Conservation (phyloP, 108 stramenopile species). For the Nitzschia sp. region DNA sequence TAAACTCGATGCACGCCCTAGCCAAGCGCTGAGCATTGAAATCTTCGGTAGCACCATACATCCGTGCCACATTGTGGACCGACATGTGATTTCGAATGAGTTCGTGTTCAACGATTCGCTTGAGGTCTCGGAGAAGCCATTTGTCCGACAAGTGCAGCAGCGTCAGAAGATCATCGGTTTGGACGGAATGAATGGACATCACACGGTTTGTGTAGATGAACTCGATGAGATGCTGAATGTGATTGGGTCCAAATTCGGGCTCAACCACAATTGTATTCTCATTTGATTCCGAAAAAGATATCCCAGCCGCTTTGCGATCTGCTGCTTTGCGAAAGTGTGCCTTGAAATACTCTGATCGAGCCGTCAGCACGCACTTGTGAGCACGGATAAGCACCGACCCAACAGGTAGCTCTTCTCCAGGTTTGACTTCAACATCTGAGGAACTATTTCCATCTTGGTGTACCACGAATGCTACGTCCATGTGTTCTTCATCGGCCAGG, state of each 20-base stretch:
- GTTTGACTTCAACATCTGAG: constrained; percentile 28
- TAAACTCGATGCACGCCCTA: constrained; percentile 84
- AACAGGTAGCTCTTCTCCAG: background rate
- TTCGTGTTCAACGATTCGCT: constrained; percentile 84
- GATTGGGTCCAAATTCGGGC: constrained; percentile 64
- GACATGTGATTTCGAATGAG: constrained; percentile 80
- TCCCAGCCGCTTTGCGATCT: constrained; percentile 9
- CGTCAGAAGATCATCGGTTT: constrained; percentile 73
- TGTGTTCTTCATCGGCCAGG: constrained; percentile 86
- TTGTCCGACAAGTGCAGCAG: constrained; percentile 79
- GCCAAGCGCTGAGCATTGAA: constrained; percentile 78
- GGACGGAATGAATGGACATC: constrained; percentile 47
- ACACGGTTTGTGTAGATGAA: constrained; percentile 95
- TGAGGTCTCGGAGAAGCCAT: constrained; percentile 88
- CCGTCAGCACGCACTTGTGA: constrained; percentile 94
- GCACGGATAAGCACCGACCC: constrained; percentile 72
- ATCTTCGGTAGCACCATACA: constrained; percentile 89
- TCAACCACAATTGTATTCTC: constrained; percentile 80
- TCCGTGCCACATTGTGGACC: constrained; percentile 76
- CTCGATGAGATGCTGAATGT: constrained; percentile 89
- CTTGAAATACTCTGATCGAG: constrained; percentile 96
- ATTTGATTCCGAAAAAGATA: constrained; percentile 67
- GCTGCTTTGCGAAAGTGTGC: constrained; percentile 88
- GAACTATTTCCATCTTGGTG: constrained; percentile 36
- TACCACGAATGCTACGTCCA: constrained; percentile 77